A percentile compares a stretch with the other conserved stretches of the same genome.
These are phyloP conservation scores for Kazachstania viticola DNA, from an alignment of 805 yeast genomes.

Conservation along the genomic window DNA sequence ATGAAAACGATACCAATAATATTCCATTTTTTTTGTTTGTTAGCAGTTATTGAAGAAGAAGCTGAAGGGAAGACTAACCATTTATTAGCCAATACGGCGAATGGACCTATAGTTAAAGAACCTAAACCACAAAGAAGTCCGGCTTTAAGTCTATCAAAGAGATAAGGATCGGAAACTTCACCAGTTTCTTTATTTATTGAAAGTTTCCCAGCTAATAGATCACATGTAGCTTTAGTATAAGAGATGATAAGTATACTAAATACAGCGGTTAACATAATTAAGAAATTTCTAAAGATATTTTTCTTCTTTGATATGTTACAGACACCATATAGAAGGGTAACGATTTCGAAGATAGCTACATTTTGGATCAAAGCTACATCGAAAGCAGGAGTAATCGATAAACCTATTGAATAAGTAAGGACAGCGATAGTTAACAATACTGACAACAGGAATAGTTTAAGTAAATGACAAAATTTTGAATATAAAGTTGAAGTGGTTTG, in stretches of 20 bases:
- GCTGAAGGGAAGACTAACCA: conserved; percentile 14
- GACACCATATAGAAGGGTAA: conserved; percentile 23
- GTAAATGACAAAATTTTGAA: conserved; percentile 2
- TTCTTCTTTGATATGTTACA: conserved; percentile 18
- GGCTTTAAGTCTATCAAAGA: conserved; percentile 27
- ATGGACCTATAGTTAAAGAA: conserved; percentile 23
- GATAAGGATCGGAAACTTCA: conserved; percentile 26
- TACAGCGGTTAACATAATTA: conserved; percentile 20
- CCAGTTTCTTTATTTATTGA: conserved; percentile 24
- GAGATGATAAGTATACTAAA: conserved; percentile 22
- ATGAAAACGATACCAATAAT: conserved; percentile 10
- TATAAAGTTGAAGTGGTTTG: not conserved
- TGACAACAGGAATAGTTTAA: conserved; percentile 13
- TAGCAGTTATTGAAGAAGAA: conserved; percentile 3
- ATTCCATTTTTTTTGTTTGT: conserved; percentile 6
- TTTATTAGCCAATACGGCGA: conserved; percentile 20
- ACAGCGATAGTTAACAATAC: conserved; percentile 11
- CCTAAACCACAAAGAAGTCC: conserved; percentile 24
- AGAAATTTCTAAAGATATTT: conserved; percentile 16
- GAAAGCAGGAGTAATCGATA: conserved; percentile 23
- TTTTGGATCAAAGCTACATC: conserved; percentile 25
- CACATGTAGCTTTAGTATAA: conserved; percentile 25
- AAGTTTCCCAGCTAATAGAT: conserved; percentile 23
- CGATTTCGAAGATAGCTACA: conserved; percentile 24
- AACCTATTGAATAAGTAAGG: conserved; percentile 14